Evolutionary conservation across 345 rosid genomes (phyloP), one percentile per base, ranked within the genome.

Genomic region (Bruguiera parviflora): DNA sequence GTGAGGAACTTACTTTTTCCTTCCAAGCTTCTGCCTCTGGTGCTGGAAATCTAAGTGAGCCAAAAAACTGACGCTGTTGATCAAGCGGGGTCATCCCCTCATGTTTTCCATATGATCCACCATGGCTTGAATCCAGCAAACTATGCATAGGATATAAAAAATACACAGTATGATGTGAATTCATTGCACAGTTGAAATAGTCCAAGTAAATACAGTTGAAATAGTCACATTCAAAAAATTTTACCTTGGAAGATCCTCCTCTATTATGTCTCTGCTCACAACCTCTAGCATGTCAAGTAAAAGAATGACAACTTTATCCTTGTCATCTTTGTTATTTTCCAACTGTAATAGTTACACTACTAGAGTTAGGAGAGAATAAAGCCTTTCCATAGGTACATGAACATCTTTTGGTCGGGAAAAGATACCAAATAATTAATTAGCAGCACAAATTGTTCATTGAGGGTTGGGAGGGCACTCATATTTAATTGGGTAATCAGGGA

Each of bases 61-160:
- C 80, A 74, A 84, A 84, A 73, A 73, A 69, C 64, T 82, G 75
- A 55, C 72, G 46, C 53, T 80, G 85, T 76, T 82, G 79, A 71
- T 84, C 79, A 75, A 82, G 88, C 57, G 88, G 85, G 53, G 84
- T 84, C 88, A 84, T 84, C 63, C 80, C 84, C 61, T 82, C 84
- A 61, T 69, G n/a, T 67, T 82, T 84, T 67, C 62, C 83, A 68
- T 82, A 74, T 68, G 88, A 53, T 72, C 81, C 86, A 61, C 77
- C 75, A 47, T 80, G 82, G 72, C 82, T 68, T 60, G 88, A 67
- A 61, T 84, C 88, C 60, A 71, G 79, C 65, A 80, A 65, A 82
- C 88, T 84, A 61, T 67, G 53, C 52, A 63, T 66, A 33, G 55
- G 22, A 68, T 62, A 76, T 37, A 13, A 24, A 71, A 19, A 74